A percentile compares a stretch with the other conserved stretches of the same genome.
phyloP scores from a whole-genome alignment of 192 early-diverging fungal genomes.

The Coemansia sp. region DNA sequence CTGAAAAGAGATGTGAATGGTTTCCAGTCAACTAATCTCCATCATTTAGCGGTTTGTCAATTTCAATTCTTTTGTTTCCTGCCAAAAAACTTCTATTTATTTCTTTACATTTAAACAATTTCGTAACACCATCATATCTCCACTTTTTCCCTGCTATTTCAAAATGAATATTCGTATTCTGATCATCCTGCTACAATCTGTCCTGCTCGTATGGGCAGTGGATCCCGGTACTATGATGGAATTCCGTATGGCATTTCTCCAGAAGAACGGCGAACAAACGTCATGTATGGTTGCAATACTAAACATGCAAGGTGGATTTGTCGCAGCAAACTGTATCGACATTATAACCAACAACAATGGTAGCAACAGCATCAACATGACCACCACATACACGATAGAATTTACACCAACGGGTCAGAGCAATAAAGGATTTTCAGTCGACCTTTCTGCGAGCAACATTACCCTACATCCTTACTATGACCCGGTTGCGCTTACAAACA shows the following conservation, averaged over 20 bases:
- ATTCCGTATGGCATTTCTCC: constrained; percentile 10
- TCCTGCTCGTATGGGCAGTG: background rate
- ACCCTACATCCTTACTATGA: constrained; percentile 11
- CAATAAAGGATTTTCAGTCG: background rate
- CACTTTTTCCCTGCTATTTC: background rate
- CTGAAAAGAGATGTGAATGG: no score
- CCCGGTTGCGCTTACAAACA: no score
- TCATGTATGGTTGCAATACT: constrained; percentile 46
- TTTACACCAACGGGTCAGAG: constrained; percentile 3
- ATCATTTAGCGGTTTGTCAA: no score
- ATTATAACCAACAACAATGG: constrained; percentile 13
- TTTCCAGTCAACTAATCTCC: no score
- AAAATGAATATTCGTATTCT: background rate
- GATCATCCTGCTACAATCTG: background rate
- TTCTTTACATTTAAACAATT: no score
- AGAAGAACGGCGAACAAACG: constrained; percentile 32
- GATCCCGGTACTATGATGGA: background rate
- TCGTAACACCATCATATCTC: no score
- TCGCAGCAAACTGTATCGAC: constrained; percentile 36
- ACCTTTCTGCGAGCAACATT: background rate
- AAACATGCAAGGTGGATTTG: constrained; percentile 18
- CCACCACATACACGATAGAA: constrained; percentile 10
- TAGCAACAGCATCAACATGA: constrained; percentile 7
- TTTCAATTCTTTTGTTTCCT: no score
- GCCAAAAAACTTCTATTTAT: no score